Base-by-base conservation (phyloP, 495 filamentous ascomycete species). In the Daldinia decipiens region DNA sequence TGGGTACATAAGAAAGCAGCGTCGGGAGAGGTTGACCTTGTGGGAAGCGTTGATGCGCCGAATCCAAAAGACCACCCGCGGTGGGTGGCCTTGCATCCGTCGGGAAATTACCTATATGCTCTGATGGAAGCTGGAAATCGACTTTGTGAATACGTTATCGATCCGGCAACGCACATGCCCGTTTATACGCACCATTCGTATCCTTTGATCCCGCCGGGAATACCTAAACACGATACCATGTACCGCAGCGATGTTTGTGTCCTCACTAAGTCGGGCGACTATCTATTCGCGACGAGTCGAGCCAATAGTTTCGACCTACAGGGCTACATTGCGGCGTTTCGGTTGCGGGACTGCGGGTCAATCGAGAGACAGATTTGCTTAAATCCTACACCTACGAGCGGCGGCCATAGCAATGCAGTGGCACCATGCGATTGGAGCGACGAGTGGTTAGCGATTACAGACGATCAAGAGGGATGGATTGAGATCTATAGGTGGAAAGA, bases 41-140 rank as follows among this genome's bases (percentile, higher is more conserved):
- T 94, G 40, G 90, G 89, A 73, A 87, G 85, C 75, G 79, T 91
- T 52, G 87, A 91, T 56, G 91, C 92, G n/a, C 91, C 91, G 0
- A 82, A 82, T 38, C 78, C 88, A 17, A 84, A 82, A 53, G 92
- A 94, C 77, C 92, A 94, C 76, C 92, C 92, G 7, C 87, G 92
- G 69, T 95, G 92, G 92, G 90, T 94, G 21, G 92, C 90, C 70
- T 90, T 94, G 76, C 90, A 93, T 78, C 88, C 88, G 3, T 85
- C 84, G 36, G 91, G 90, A 55, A 87, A 89, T 67, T 93, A 93
- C 79, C 80, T 95, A 38, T 95, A 94, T 78, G 92, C 86, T 12
- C 84, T 95, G 60, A 95, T 94, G 91, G 92, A 95, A 79, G 89
- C 90, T 19, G 92, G 92, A 61, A 95, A 95, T 80, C 85, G 88